Conservation (phyloP, 306 rosid genomes). For the Oemleria cerasiformis region DNA sequence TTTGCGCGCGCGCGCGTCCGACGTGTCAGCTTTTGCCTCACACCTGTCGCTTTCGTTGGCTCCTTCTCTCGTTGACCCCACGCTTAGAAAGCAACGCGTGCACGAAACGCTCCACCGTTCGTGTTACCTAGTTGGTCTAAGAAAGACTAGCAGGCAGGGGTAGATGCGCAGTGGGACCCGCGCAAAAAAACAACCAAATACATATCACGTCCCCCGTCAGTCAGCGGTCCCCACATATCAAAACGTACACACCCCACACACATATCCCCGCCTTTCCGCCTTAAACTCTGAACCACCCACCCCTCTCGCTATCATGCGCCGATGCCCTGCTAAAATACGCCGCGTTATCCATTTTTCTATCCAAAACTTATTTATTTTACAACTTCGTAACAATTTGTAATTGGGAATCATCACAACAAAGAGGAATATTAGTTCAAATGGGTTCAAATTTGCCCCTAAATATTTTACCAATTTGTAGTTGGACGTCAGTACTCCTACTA, state of each 20-base stretch:
- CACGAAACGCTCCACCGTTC: constrained; percentile 11
- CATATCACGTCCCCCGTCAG: not conserved
- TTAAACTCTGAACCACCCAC: constrained; percentile 4
- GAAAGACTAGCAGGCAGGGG: constrained; percentile 25
- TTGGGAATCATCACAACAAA: not conserved
- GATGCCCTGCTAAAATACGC: constrained; percentile 6
- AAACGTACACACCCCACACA: not conserved
- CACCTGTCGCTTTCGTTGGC: constrained; percentile 48
- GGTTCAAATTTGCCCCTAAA: not conserved
- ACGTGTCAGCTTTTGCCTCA: constrained; percentile 76
- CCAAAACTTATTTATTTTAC: not conserved
- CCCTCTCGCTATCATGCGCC: constrained; percentile 4
- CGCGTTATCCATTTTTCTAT: not conserved
- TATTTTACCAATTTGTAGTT: too few species aligned
- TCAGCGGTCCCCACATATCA: not conserved
- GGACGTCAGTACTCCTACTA: too few species aligned
- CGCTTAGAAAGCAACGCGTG: constrained; percentile 23
- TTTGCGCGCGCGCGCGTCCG: constrained; percentile 70
- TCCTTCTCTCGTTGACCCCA: constrained; percentile 39
- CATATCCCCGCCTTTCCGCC: constrained; percentile 1
- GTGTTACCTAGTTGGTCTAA: constrained; percentile 20
- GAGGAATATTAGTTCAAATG: not conserved
- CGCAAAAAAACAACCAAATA: not conserved
- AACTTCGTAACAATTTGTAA: not conserved
- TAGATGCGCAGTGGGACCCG: constrained; percentile 36